Conservation (phyloP, 352 stramenopile species). For the Phytophthora multivora region DNA sequence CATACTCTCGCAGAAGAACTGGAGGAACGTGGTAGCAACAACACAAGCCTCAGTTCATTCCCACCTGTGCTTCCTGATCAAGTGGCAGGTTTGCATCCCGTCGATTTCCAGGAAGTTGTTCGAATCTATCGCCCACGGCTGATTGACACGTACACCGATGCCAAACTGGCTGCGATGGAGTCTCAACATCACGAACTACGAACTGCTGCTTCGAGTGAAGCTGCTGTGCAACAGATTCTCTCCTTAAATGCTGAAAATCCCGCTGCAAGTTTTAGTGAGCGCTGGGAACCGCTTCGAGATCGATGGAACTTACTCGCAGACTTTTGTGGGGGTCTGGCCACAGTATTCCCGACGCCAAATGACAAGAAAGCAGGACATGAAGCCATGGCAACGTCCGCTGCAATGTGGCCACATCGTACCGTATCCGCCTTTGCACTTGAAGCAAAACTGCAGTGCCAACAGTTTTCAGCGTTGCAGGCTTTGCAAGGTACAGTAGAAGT, state of each 20-base stretch:
- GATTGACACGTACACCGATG: slow-evolving; percentile 15
- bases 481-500: too few relatives aligned
- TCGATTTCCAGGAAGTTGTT: slow-evolving; percentile 26
- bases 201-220: slow-evolving; percentile 21
- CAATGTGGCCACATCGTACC: not conserved
- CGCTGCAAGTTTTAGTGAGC: slow-evolving; percentile 12
- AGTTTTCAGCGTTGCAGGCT: slow-evolving; percentile 24
- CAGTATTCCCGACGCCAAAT: slow-evolving; percentile 16
- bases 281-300: slow-evolving; percentile 14
- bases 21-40: slow-evolving; percentile 5
- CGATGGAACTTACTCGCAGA: slow-evolving; percentile 23
- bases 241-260: slow-evolving; percentile 8
- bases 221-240: slow-evolving; percentile 19
- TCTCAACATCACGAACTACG: slow-evolving; percentile 25
- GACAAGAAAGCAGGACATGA: not conserved
- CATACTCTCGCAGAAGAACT: slow-evolving; percentile 19
- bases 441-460: slow-evolving; percentile 25
- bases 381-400: not conserved
- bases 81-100: slow-evolving; percentile 17
- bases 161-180: slow-evolving; percentile 18
- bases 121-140: slow-evolving; percentile 13
- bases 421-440: slow-evolving; percentile 18
- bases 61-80: slow-evolving; percentile 31
- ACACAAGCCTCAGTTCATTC: slow-evolving; percentile 21
- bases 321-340: slow-evolving; percentile 29